Evolutionary conservation across 73 alveolate genomes (phyloP).

Genomic region (Uronychia binucleata): DNA sequence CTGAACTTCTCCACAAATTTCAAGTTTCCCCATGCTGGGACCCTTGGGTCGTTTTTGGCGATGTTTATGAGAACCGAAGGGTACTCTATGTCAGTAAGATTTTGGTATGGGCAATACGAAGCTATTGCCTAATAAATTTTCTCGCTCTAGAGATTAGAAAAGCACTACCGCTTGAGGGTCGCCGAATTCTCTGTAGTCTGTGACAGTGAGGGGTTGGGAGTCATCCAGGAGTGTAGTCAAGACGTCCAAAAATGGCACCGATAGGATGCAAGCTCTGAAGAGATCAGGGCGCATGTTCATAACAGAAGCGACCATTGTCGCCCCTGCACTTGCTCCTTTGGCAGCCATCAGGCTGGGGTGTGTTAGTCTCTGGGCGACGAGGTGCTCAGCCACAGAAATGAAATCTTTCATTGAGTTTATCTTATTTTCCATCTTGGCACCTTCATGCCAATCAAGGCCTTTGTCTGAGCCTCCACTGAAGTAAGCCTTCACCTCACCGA

Average conservation of each 20-base stretch:
- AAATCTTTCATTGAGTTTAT: slow-evolving; percentile 69
- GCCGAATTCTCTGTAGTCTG: slow-evolving; percentile 92
- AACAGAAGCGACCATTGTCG: slow-evolving; percentile 76
- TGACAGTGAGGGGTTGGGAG: slow-evolving; percentile 60
- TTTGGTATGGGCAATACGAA: slow-evolving; percentile 88
- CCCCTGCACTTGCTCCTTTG: slow-evolving; percentile 93
- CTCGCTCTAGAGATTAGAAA: slow-evolving; percentile 22
- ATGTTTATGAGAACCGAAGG: slow-evolving; percentile 79
- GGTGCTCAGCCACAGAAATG: slow-evolving; percentile 69
- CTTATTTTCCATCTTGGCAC: slow-evolving; percentile 74
- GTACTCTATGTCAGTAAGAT: slow-evolving; percentile 64
- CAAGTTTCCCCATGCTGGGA: slow-evolving; percentile 75
- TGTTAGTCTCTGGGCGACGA: slow-evolving; percentile 75
- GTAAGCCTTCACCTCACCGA: too few relatives aligned
- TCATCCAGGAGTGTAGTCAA: slow-evolving; percentile 72
- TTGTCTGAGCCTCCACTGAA: slow-evolving; percentile 94
- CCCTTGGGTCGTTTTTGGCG: slow-evolving; percentile 77
- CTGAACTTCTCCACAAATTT: slow-evolving; percentile 80
- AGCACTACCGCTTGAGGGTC: slow-evolving; percentile 51
- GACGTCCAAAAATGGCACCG: slow-evolving; percentile 88
- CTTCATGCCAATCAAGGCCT: slow-evolving; percentile 88
- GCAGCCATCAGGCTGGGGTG: slow-evolving; percentile 86
- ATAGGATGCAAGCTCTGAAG: slow-evolving; percentile 76
- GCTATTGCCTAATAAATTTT: slow-evolving; percentile 40
- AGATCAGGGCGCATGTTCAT: slow-evolving; percentile 83